Conservation (phyloP, 2,329 filamentous ascomycete species). For the Colletotrichum paranaense region DNA sequence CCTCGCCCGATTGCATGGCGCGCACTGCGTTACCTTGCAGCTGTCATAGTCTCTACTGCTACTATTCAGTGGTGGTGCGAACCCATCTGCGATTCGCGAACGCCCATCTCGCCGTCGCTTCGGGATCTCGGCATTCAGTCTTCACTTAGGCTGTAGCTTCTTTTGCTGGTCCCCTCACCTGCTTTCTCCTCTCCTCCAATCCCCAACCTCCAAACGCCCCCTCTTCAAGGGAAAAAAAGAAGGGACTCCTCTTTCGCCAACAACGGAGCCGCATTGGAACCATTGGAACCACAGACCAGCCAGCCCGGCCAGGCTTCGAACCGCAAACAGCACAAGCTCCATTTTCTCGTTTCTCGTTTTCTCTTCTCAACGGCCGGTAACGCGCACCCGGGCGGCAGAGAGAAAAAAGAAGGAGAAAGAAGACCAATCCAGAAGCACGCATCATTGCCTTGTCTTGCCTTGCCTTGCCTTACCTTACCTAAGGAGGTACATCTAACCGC, state of each 20-base stretch:
- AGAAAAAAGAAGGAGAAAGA: not conserved
- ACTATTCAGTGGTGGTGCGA: too few relatives aligned
- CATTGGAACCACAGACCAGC: not conserved
- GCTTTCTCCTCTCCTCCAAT: not conserved
- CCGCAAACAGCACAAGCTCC: not conserved
- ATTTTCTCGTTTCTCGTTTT: not conserved
- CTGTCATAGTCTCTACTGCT: not conserved
- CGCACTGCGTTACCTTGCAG: not conserved
- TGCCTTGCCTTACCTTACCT: not conserved
- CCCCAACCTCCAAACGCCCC: not conserved
- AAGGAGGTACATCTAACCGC: not conserved
- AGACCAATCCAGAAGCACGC: not conserved
- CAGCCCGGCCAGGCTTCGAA: not conserved
- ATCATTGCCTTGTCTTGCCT: too few relatives aligned
- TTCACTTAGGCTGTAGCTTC: not conserved
- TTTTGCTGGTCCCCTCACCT: not conserved
- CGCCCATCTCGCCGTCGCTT: constrained; percentile 7
- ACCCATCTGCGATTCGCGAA: not conserved
- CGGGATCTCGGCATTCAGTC: constrained; percentile 25
- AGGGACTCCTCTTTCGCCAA: not conserved
- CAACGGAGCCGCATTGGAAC: constrained; percentile 10
- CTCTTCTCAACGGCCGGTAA: not conserved
- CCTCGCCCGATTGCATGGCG: not conserved
- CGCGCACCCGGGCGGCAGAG: not conserved
- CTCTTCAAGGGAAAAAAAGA: not conserved